Conservation (phyloP, 1,284 basidiomycete species). For the Cutaneotrichosporon sp. region DNA sequence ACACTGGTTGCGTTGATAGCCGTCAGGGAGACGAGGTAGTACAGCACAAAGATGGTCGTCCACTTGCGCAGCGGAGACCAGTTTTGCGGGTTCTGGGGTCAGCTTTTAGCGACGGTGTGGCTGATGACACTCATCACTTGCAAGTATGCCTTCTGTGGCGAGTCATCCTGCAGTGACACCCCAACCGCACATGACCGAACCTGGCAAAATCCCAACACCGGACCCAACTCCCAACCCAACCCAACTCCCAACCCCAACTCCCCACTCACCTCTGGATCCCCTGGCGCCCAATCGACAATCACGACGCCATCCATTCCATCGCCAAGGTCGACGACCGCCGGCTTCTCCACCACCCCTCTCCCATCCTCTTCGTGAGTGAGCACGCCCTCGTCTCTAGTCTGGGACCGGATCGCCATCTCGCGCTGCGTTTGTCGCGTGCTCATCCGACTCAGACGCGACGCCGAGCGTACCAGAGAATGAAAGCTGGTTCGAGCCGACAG, state of each 20-base stretch:
- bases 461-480: not conserved
- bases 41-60: conserved; percentile 27
- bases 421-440: conserved; percentile 8
- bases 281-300: conserved; percentile 40
- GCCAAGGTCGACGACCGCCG: conserved; percentile 15
- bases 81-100: conserved; percentile 45
- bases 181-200: not conserved
- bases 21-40: conserved; percentile 34
- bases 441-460: not conserved
- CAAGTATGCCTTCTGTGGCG: too few relatives aligned
- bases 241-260: conserved; percentile 24
- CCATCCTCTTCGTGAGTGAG: conserved; percentile 4
- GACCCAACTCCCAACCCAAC: too few relatives aligned
- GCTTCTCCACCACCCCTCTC: conserved; percentile 20
- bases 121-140: too few relatives aligned
- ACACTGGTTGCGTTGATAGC: conserved; percentile 35
- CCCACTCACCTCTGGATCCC: conserved; percentile 43
- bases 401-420: conserved; percentile 16
- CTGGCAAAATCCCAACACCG: not conserved
- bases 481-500: not conserved
- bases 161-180: too few relatives aligned
- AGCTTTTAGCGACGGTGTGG: not conserved
- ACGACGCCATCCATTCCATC: conserved; percentile 36
- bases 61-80: conserved; percentile 36
- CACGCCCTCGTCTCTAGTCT: conserved; percentile 13